Evolutionary conservation across 1,139 yeast genomes (phyloP), one percentile per base, ranked within the genome.

Genomic region (Spencermartinsiella ligniputridi): DNA sequence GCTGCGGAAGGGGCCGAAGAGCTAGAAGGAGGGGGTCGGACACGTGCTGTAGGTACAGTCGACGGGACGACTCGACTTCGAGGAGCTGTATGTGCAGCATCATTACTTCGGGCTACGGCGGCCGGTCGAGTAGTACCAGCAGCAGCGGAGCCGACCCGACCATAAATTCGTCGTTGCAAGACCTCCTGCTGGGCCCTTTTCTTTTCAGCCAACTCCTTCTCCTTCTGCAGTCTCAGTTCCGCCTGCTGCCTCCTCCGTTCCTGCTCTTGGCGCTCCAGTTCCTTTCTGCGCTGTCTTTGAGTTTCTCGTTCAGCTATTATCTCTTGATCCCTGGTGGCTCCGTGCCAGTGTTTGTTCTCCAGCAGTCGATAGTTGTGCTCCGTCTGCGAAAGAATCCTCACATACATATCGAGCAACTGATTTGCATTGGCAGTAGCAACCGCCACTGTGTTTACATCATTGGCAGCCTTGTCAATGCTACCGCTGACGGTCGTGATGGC

Each of bases 291-390:
- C 22, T 46, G 52, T 16, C 47, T 41, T 21, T 51, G 52, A 9
- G 44, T 47, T 20, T 52, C 55, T 4, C 55, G 49, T 39, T 54
- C 55, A 11, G 52, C 54, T 35, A 57, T 53, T 13, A 55, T 35
- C 44, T 56, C 52, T 38, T 57, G 55, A 35, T 60, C 67, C 30
- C 48, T 44, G 1, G 62, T 53, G 2, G 54, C 45, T 2, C 69
- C 69, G 12, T 57, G 61, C 69, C 69, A 65, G 16, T 50, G 48
- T 4, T 50, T 48, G 37, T 61, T 54, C 15, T 53, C 48, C 35
- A 66, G 44, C 20, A 66, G 52, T 16, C 55, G 50, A 30, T 64
- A 63, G 5, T 66, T 64, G 38, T 63, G 67, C 38, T 62, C 66
- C 1, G 69, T 57, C 39, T 65, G 67, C 3, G 68, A 63, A 24